Evolutionary conservation across 1,139 yeast genomes (phyloP).

Genomic region (Hemisphaericaspora subhashii): DNA sequence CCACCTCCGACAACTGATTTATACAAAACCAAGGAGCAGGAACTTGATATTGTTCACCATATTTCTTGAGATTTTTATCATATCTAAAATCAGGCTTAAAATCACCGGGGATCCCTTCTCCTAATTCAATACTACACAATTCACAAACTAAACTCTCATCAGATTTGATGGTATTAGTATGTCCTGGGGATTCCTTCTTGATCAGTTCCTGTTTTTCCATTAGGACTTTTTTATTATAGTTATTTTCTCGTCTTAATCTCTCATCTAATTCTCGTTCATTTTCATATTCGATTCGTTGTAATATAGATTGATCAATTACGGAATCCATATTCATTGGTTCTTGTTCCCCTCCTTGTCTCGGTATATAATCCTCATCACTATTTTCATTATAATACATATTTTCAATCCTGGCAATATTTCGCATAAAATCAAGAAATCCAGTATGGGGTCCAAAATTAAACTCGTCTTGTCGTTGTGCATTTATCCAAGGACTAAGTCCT

Average conservation of each 20-base stretch:
- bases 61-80: slow-evolving; percentile 26
- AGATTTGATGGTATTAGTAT: slow-evolving; percentile 39
- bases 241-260: slow-evolving; percentile 32
- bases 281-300: slow-evolving; percentile 44
- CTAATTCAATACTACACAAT: slow-evolving; percentile 68
- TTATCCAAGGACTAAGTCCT: no score
- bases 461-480: no score
- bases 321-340: slow-evolving; percentile 6
- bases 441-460: no score
- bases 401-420: no score
- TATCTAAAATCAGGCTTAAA: slow-evolving; percentile 38
- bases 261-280: slow-evolving; percentile 38
- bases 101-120: slow-evolving; percentile 65
- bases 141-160: slow-evolving; percentile 52
- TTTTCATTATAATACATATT: no score
- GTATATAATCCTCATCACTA: no score
- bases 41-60: slow-evolving; percentile 32
- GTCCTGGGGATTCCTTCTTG: no score
- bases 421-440: no score
- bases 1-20: slow-evolving; percentile 50
- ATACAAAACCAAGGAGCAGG: slow-evolving; percentile 68
- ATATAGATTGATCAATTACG: slow-evolving; percentile 32
- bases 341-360: background rate
- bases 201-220: slow-evolving; percentile 34
- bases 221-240: slow-evolving; percentile 29